phyloP scores from a whole-genome alignment of 2,329 filamentous ascomycete genomes.

The Diaporthe nobilis region DNA sequence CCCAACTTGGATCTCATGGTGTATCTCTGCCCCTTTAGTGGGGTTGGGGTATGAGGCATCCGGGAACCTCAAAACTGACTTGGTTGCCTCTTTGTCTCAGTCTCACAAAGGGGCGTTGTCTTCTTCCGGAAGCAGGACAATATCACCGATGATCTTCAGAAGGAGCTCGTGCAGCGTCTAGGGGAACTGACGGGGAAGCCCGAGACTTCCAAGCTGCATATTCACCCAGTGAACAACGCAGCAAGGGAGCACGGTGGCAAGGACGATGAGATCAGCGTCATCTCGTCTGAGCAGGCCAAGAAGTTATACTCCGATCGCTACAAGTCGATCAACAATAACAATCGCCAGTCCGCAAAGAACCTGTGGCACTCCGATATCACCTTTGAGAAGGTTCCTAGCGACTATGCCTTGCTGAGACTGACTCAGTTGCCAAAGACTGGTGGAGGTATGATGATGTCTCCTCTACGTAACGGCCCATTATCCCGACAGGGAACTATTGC shows the following conservation, averaged over 20 bases:
- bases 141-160: conserved; percentile 74
- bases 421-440: conserved; percentile 66
- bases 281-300: conserved; percentile 69
- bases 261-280: conserved; percentile 75
- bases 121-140: conserved; percentile 77
- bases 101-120: conserved; percentile 78
- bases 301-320: conserved; percentile 51
- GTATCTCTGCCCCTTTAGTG: not conserved
- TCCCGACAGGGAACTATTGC: rapidly evolving
- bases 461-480: rapidly evolving
- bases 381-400: conserved; percentile 74
- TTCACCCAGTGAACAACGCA: conserved; percentile 69
- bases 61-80: not conserved
- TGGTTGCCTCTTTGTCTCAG: conserved; percentile 51
- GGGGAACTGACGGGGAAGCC: conserved; percentile 72
- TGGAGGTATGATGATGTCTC: conserved; percentile 54
- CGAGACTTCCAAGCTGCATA: conserved; percentile 68
- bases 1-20: not conserved
- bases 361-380: conserved; percentile 76
- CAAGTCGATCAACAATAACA: conserved; percentile 42
- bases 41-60: not conserved
- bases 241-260: conserved; percentile 64
- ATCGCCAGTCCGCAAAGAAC: not conserved
- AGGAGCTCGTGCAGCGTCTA: conserved; percentile 73
- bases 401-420: conserved; percentile 72